phyloP scores from a whole-genome alignment of 2,329 filamentous ascomycete genomes.

The Acrocalymma vagum region DNA sequence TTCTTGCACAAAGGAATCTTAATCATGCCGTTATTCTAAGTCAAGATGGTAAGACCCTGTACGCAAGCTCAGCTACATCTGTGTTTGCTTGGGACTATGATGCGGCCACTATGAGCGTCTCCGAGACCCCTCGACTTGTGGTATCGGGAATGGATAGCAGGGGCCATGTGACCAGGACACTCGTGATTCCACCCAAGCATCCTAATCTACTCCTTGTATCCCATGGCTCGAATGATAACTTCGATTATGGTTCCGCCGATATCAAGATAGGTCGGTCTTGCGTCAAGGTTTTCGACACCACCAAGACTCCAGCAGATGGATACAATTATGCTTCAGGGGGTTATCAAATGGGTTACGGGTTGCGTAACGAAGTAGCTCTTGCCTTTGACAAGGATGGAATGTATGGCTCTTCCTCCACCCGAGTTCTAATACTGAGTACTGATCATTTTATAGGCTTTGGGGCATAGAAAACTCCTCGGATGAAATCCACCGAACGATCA shows the following conservation, averaged over 20 bases:
- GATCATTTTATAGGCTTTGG: conserved; percentile 47
- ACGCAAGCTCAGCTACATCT: conserved; percentile 36
- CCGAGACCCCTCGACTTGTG: conserved; percentile 33
- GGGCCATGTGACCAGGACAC: conserved; percentile 37
- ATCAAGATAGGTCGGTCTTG: conserved; percentile 66
- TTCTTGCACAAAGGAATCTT: conserved; percentile 33
- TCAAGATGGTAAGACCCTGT: conserved; percentile 38
- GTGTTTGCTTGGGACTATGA: conserved; percentile 38
- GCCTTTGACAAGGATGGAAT: conserved; percentile 65
- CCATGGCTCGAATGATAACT: conserved; percentile 69
- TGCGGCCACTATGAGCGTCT: conserved; percentile 30
- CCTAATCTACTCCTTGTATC: conserved; percentile 67
- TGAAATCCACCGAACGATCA: conserved; percentile 63
- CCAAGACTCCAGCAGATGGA: conserved; percentile 30
- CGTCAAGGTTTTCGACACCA: conserved; percentile 67
- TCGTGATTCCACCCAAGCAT: conserved; percentile 31
- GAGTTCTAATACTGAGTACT: conserved; percentile 1
- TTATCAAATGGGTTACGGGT: conserved; percentile 66
- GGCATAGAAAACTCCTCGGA: conserved; percentile 75
- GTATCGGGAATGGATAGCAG: conserved; percentile 35
- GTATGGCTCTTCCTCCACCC: conserved; percentile 12
- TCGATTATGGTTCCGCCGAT: conserved; percentile 63
- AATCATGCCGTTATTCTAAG: conserved; percentile 40
- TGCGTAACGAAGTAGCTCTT: conserved; percentile 75
- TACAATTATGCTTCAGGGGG: conserved; percentile 60